Evolutionary conservation across 2,329 filamentous ascomycete species (phyloP).

Genomic region (Ceratocystis cacaofunesta): DNA sequence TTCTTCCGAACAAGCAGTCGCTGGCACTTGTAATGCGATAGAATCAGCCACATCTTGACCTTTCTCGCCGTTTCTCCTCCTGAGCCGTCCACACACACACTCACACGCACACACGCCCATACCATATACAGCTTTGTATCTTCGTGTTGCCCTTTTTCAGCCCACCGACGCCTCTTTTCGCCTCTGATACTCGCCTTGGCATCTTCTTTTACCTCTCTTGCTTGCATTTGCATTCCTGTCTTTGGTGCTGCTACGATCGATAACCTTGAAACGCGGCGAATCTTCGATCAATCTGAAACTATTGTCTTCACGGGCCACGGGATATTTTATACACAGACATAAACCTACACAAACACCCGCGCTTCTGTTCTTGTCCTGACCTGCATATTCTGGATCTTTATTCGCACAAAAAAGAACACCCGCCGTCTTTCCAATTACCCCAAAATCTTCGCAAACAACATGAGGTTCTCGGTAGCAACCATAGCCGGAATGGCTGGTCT

Average conservation of each 20-base stretch:
- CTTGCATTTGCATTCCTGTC: background rate
- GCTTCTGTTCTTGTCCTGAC: background rate
- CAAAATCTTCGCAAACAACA: background rate
- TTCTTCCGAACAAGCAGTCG: constrained; percentile 9
- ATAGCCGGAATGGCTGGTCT: constrained; percentile 12
- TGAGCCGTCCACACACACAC: background rate
- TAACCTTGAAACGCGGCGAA: background rate
- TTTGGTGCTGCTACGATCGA: background rate
- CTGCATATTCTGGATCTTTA: background rate
- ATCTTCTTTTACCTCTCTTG: background rate
- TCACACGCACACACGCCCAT: background rate
- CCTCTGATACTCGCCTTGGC: background rate
- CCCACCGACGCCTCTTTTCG: background rate
- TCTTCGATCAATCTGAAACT: background rate
- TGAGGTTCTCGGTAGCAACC: constrained; percentile 16
- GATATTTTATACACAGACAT: background rate
- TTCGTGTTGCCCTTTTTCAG: constrained; percentile 13
- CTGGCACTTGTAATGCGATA: background rate
- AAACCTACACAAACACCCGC: background rate
- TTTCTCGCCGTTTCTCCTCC: background rate
- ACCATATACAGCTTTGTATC: constrained; percentile 14
- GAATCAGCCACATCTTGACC: background rate
- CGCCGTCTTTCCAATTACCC: background rate
- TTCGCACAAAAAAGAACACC: constrained; percentile 4
- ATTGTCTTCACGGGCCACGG: background rate